Conservation (phyloP, 257 asterid genomes). For the Capsicum pubescens region DNA sequence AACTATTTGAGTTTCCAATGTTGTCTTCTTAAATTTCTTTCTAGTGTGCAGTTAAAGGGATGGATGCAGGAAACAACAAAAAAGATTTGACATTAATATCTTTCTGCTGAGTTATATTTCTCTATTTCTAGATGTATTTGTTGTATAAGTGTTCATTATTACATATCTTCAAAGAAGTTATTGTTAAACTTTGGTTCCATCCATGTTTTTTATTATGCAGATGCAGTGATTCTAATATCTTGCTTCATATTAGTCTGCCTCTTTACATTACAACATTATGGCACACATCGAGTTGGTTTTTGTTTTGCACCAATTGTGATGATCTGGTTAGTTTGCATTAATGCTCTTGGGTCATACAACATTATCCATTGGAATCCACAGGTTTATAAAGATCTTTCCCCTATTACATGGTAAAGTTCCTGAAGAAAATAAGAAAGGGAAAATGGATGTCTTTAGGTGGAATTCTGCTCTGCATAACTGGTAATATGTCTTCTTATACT, state of each 20-base stretch:
- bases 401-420: slow-evolving; percentile 73
- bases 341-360: slow-evolving; percentile 82
- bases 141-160: neutral
- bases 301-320: slow-evolving; percentile 86
- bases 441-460: slow-evolving; percentile 99
- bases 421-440: slow-evolving; percentile 92
- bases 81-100: slow-evolving; percentile 3
- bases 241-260: slow-evolving; percentile 95
- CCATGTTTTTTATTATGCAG: slow-evolving; percentile 52
- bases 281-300: slow-evolving; percentile 88
- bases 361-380: slow-evolving; percentile 83
- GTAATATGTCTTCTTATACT: slow-evolving; percentile 42
- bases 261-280: slow-evolving; percentile 92
- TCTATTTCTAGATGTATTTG: neutral
- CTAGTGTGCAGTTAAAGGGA: neutral
- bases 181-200: neutral
- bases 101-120: slow-evolving; percentile 2
- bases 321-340: slow-evolving; percentile 83
- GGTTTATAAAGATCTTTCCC: slow-evolving; percentile 90
- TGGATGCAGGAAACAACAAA: neutral
- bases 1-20: neutral
- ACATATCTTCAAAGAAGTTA: neutral
- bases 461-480: slow-evolving; percentile 92
- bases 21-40: neutral
- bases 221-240: slow-evolving; percentile 90